Conservation (phyloP, 345 rosid genomes). For the Eucalyptus melliodora region DNA sequence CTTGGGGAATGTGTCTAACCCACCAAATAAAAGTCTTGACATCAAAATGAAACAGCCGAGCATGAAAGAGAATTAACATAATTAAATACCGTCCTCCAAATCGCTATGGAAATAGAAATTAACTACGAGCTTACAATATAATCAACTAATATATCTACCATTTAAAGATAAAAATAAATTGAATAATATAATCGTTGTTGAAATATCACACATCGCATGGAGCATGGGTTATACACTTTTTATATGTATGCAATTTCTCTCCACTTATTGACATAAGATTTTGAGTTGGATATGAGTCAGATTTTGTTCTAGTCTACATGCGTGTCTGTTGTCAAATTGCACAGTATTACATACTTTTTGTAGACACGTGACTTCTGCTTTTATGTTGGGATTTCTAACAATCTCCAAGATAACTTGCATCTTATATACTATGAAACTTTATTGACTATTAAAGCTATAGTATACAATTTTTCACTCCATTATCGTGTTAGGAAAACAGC, state of each 20-base stretch:
- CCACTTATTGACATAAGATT: no score
- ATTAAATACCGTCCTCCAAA: no score
- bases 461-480: neutral
- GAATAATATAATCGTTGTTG: no score
- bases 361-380: neutral
- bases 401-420: neutral
- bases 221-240: no score
- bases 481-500: neutral
- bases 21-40: neutral
- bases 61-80: no score
- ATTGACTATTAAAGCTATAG: neutral
- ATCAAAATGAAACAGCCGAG: neutral
- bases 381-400: no score
- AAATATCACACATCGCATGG: neutral
- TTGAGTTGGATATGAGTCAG: neutral
- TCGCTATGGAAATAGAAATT: no score
- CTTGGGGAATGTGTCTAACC: neutral
- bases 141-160: no score
- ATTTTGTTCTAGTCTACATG: fast-evolving
- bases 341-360: neutral
- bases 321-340: neutral
- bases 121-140: no score
- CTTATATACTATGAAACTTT: neutral
- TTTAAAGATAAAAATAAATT: no score
- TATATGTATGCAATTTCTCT: neutral